phyloP scores from a whole-genome alignment of 2,329 filamentous ascomycete species.

The Colletotrichum ledebouriae region DNA sequence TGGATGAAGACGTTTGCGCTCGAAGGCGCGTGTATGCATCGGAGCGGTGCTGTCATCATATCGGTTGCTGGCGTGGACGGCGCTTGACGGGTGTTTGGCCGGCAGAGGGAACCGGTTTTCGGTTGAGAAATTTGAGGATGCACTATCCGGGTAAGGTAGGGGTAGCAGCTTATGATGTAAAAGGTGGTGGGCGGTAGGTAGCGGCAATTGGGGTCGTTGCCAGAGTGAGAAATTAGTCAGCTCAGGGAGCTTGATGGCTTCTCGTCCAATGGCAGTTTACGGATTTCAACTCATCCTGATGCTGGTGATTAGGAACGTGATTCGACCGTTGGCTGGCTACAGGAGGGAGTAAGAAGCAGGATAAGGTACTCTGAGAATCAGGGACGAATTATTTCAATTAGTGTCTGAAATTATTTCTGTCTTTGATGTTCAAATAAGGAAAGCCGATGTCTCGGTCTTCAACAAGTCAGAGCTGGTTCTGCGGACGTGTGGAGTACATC shows the following conservation, averaged over 20 bases:
- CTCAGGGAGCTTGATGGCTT: not conserved
- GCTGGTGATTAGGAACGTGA: not conserved
- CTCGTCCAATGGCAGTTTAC: constrained; percentile 29
- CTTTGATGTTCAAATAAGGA: not conserved
- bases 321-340: not conserved
- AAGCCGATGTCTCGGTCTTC: constrained; percentile 11
- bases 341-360: not conserved
- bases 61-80: not conserved
- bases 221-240: constrained; percentile 31
- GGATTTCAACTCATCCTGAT: constrained; percentile 25
- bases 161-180: constrained; percentile 36
- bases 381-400: not conserved
- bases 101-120: not conserved
- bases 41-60: constrained; percentile 50
- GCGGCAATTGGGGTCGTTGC: constrained; percentile 25
- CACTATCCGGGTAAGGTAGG: constrained; percentile 45
- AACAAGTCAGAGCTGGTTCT: constrained; percentile 17
- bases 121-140: constrained; percentile 54
- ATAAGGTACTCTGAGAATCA: too few species aligned
- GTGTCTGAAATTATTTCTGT: not conserved
- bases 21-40: constrained; percentile 56
- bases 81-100: too few species aligned
- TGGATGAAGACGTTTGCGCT: constrained; percentile 58
- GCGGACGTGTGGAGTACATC: constrained; percentile 31
- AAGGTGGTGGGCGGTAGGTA: constrained; percentile 41